Base-by-base conservation (phyloP, 768 basidiomycete species). In the Lactarius deliciosus region DNA sequence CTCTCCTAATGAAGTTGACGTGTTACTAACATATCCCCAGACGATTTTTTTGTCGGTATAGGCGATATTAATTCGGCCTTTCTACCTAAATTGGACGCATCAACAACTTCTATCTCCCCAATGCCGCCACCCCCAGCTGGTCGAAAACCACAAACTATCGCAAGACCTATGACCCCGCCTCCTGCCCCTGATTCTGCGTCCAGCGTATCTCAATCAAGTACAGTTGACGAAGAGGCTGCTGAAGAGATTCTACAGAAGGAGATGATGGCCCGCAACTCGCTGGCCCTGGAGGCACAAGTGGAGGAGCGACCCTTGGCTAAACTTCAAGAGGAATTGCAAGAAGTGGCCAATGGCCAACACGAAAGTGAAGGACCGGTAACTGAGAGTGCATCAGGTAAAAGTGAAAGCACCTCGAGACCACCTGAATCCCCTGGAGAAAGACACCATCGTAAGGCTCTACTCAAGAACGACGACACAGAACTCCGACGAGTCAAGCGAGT, bases 21-120 rank as follows among this genome's bases (percentile, higher is more conserved):
- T 18, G 30, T 63, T 28, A 38, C 71, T 77, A 68, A 77, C 63
- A 43, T 45, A 60, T 45, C 43, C 56, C 38, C 71, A 98, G 96
- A 96, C 73, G 96, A 98, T 74, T 99, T 99, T 79, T 99, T 98
- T 74, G 83, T 97, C 66, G 96, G 96, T 18, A 98, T 96, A 69
- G 97, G 97, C 59, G 97, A 99, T 78, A 99, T 99, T 76, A 99
- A 99, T 75, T 92, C 93, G 5, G 84, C 94, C 0, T 96, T 96
- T 78, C 81, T 97, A 22, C 95, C 95, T 36, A 94, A 94, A 76
- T 72, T 88, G 60, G 82, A 88, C 68, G 81, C 88, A 38, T 68
- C 86, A 64, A 77, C 81, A 50, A 76, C 82, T 64, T 65, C 77
- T 11, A 65, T 76, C 36, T 73, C 77, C 22, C 75, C 75, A 34